Conservation (phyloP, 768 basidiomycete genomes). For the Agaricus subrufescens region DNA sequence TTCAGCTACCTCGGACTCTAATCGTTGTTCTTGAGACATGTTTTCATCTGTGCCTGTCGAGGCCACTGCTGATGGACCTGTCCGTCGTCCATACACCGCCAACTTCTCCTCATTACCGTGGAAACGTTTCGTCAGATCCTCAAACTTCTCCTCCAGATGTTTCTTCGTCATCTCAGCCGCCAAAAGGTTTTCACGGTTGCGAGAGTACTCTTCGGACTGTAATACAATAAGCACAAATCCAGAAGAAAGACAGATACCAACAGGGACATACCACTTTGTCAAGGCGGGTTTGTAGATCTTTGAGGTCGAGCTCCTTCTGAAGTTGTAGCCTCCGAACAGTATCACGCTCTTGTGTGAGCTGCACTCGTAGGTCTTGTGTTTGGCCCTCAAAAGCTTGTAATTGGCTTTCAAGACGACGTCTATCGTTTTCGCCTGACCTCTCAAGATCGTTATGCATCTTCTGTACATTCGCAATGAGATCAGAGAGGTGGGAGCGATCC, state of each 20-base stretch:
- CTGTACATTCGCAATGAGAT: constrained; percentile 86
- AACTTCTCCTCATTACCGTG: constrained; percentile 83
- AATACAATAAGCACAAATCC: constrained; percentile 11
- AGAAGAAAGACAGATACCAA: not conserved
- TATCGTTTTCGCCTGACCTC: constrained; percentile 77
- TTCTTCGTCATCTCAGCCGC: constrained; percentile 75
- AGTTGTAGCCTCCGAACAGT: constrained; percentile 64
- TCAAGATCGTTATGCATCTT: constrained; percentile 89
- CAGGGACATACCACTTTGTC: constrained; percentile 58
- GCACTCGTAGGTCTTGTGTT: constrained; percentile 65
- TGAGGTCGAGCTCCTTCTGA: constrained; percentile 77
- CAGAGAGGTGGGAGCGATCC: constrained; percentile 82
- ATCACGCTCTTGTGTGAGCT: constrained; percentile 74
- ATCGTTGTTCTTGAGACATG: constrained; percentile 67
- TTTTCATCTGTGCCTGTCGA: constrained; percentile 36
- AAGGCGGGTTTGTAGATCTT: constrained; percentile 67
- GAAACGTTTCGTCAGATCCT: constrained; percentile 55
- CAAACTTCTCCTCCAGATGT: constrained; percentile 70
- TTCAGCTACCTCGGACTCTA: constrained; percentile 82
- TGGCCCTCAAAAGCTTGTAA: constrained; percentile 76
- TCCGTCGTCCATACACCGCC: constrained; percentile 76
- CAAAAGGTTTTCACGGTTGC: constrained; percentile 64
- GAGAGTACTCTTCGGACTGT: constrained; percentile 60
- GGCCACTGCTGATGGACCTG: constrained; percentile 27
- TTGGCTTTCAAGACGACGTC: constrained; percentile 75